These are phyloP conservation scores for Microthyrium microscopicum DNA, from an alignment of 2,329 filamentous ascomycete genomes.

Conservation along the genomic window DNA sequence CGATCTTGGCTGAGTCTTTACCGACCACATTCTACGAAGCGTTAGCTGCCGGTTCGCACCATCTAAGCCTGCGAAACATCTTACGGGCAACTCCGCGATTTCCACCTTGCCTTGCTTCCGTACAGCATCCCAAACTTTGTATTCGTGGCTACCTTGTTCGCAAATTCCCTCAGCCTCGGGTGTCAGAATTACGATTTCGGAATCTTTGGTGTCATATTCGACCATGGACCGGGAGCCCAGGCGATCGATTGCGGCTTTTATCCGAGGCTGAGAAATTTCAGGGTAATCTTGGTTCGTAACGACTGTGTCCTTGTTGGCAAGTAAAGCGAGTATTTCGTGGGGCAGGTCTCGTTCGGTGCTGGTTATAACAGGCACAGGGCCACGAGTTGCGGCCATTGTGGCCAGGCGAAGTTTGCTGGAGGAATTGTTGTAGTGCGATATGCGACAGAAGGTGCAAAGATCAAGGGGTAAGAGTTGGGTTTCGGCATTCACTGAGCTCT, in stretches of 20 bases:
- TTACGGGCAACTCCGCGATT: slow-evolving; percentile 30
- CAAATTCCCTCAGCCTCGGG: slow-evolving; percentile 63
- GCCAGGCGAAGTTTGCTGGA: background rate
- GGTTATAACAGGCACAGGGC: slow-evolving; percentile 27
- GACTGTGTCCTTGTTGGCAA: slow-evolving; percentile 30
- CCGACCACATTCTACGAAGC: slow-evolving; percentile 41
- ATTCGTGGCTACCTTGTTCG: slow-evolving; percentile 33
- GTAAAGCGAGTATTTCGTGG: slow-evolving; percentile 66
- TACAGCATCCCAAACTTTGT: slow-evolving; percentile 32
- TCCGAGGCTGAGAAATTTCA: slow-evolving; percentile 26
- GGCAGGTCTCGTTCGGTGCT: slow-evolving; percentile 34
- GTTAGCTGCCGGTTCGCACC: slow-evolving; percentile 14
- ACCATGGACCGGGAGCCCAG: slow-evolving; percentile 76
- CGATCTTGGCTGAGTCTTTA: slow-evolving; percentile 63
- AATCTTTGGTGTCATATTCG: slow-evolving; percentile 65
- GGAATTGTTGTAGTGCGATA: background rate
- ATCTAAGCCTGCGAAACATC: slow-evolving; percentile 10
- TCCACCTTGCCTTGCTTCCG: slow-evolving; percentile 26
- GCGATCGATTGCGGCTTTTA: slow-evolving; percentile 81
- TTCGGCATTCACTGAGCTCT: too few species aligned
- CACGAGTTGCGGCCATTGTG: slow-evolving; percentile 28
- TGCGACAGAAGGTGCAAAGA: too few species aligned
- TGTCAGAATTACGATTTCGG: slow-evolving; percentile 61
- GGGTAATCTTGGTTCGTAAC: slow-evolving; percentile 35
- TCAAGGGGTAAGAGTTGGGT: too few species aligned